Evolutionary conservation across 1,284 basidiomycete genomes (phyloP), one percentile per base, ranked within the genome.

Genomic region (Moniliella sp.): DNA sequence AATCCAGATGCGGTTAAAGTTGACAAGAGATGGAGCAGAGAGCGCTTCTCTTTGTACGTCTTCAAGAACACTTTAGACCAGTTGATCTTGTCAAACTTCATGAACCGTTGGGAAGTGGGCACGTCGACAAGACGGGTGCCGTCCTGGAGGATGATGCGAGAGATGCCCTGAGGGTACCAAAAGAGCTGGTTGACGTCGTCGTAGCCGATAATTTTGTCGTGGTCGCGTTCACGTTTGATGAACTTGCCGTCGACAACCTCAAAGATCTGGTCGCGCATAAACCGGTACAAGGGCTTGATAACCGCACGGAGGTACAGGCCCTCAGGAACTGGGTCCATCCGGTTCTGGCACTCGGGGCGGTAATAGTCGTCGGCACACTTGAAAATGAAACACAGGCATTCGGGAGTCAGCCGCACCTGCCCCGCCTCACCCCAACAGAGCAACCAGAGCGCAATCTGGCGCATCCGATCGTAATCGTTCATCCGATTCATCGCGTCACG

Each of bases 291-390:
- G 0, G 91, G 91, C 58, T 91, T 91, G 48, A 88, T 70, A 45
- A 97, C 82, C 1, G 79, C 69, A 27, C 76, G 74, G 16, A 99
- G 68, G 61, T 93, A 99, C 11, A 94, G 67, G 1, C 88, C 91
- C 53, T 97, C 91, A 0, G 84, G 82, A 0, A 94, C 83, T 0
- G 86, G 75, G 39, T 94, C 88, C 37, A 83, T 68, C 35, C 83
- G 69, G 62, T 75, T 82, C 64, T 97, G 91, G 57, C 91, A 97
- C 60, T 11, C 82, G n/a, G 9, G 88, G 28, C 88, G 84, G 64
- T 99, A 97, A 64, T 94, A 97, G 65, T 99, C 88, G 62, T 97
- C 88, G 15, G 88, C 91, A 57, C 91, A 97, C 67, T 99, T 94
- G 78, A 97, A 97, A 64, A 97, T 91, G 70, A 93, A 97, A 65